phyloP scores from a whole-genome alignment of 495 filamentous ascomycete species.

The Penicillium odoratum region DNA sequence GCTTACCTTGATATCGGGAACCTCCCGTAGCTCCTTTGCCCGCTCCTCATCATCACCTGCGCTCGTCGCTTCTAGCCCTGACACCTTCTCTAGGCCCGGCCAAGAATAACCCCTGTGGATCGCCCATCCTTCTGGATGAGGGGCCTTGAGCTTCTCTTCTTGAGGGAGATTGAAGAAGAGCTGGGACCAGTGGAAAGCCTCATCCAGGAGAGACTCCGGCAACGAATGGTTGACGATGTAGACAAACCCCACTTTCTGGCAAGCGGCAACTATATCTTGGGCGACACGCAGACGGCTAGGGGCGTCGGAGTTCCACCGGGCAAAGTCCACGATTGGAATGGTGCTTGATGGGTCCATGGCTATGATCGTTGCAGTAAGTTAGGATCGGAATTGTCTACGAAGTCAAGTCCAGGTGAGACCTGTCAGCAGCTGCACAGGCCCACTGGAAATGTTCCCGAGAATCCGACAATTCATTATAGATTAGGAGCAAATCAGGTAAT shows the following conservation, averaged over 20 bases:
- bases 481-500: not conserved
- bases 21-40: constrained; percentile 30
- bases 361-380: not conserved
- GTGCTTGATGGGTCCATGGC: not conserved
- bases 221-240: constrained; percentile 59
- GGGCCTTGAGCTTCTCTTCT: constrained; percentile 54
- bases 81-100: constrained; percentile 65
- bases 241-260: constrained; percentile 58
- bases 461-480: not conserved
- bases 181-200: constrained; percentile 55
- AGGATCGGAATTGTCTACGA: constrained; percentile 1
- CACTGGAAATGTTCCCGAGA: not conserved
- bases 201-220: constrained; percentile 42
- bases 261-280: constrained; percentile 51
- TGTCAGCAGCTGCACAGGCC: not conserved
- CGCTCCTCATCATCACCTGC: constrained; percentile 39
- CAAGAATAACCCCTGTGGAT: constrained; percentile 67
- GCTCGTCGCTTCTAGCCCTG: constrained; percentile 51
- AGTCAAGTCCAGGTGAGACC: not conserved
- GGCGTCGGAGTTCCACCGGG: constrained; percentile 37
- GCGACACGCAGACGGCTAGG: constrained; percentile 43
- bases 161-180: constrained; percentile 46
- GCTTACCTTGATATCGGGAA: constrained; percentile 41
- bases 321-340: constrained; percentile 59
- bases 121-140: constrained; percentile 58